A percentile compares a stretch with the other conserved stretches of the same genome.
Evolutionary conservation across 2,329 filamentous ascomycete genomes (phyloP).

Genomic region (Zymoseptoria ardabiliae): DNA sequence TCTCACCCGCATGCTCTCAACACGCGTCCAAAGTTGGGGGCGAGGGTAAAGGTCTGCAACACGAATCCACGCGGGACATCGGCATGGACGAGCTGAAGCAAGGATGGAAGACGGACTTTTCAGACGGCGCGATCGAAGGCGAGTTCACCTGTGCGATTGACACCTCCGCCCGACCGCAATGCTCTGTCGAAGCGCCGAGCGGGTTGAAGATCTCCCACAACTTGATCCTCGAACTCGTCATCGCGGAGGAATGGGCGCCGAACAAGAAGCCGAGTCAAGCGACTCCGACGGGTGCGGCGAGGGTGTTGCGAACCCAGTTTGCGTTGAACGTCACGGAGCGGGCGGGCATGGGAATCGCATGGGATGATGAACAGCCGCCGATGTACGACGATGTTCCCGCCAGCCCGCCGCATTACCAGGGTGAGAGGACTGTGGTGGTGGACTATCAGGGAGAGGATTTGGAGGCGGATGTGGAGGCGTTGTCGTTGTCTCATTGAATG

Average conservation of each 20-base stretch:
- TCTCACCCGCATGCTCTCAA: conserved; percentile 71
- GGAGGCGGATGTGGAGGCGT: conserved; percentile 40
- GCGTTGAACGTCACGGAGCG: conserved; percentile 73
- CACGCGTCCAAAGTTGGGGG: conserved; percentile 62
- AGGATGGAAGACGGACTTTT: conserved; percentile 83
- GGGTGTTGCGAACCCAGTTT: conserved; percentile 91
- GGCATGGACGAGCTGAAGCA: conserved; percentile 73
- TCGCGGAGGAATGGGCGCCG: conserved; percentile 76
- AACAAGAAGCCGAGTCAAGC: conserved; percentile 64
- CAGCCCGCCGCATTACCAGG: conserved; percentile 4
- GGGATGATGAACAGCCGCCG: conserved; percentile 93
- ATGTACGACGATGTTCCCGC: conserved; percentile 84
- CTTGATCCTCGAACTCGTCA: conserved; percentile 86
- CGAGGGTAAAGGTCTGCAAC: conserved; percentile 61
- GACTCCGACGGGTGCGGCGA: conserved; percentile 80
- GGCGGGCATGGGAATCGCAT: conserved; percentile 80
- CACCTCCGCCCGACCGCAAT: conserved; percentile 58
- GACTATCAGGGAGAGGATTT: conserved; percentile 43
- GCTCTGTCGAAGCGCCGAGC: conserved; percentile 66
- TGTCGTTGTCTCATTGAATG: conserved; percentile 17
- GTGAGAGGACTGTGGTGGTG: conserved; percentile 30
- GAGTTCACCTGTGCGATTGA: conserved; percentile 64
- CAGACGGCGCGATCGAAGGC: conserved; percentile 63
- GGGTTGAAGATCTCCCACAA: conserved; percentile 77
- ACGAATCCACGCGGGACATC: conserved; percentile 69